These are phyloP conservation scores for Kwoniella sp. DNA, from an alignment of 768 basidiomycete species.

Conservation along the genomic window DNA sequence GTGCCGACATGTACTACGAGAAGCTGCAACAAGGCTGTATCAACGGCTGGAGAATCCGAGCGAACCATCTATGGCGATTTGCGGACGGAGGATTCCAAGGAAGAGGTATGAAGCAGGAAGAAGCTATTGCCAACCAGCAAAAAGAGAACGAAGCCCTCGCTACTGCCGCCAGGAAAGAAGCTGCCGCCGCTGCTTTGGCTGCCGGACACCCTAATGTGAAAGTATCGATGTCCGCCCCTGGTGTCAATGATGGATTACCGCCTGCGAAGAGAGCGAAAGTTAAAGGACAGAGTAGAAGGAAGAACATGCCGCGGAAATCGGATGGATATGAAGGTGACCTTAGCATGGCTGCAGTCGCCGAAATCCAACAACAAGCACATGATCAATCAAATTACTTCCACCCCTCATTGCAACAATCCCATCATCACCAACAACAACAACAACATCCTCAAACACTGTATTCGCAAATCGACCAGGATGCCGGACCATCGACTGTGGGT, in stretches of 20 bases:
- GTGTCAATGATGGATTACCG: conserved; percentile 33
- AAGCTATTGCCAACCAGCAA: conserved; percentile 40
- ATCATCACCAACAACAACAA: not conserved
- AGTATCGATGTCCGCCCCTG: conserved; percentile 39
- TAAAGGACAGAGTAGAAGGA: conserved; percentile 21
- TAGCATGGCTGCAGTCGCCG: conserved; percentile 3
- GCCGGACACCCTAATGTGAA: conserved; percentile 47
- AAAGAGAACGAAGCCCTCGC: conserved; percentile 42
- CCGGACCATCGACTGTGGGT: conserved; percentile 1
- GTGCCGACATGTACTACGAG: conserved; percentile 55
- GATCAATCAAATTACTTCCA: conserved; percentile 15
- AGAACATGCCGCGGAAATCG: conserved; percentile 21
- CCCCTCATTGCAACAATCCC: conserved; percentile 11
- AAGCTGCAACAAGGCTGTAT: conserved; percentile 50
- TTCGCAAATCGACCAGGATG: conserved; percentile 8
- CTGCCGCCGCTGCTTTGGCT: conserved; percentile 47
- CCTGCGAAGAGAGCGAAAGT: conserved; percentile 22
- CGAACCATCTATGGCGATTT: conserved; percentile 52
- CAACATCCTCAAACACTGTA: conserved; percentile 1
- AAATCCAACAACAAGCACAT: conserved; percentile 1
- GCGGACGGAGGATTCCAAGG: conserved; percentile 52
- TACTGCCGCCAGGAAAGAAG: conserved; percentile 45
- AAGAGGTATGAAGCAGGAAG: conserved; percentile 53
- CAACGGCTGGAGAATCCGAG: conserved; percentile 49
- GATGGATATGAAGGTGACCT: conserved; percentile 19